Evolutionary conservation across 495 filamentous ascomycete genomes (phyloP), one percentile per base, ranked within the genome.

Genomic region (Xylaria cubensis): DNA sequence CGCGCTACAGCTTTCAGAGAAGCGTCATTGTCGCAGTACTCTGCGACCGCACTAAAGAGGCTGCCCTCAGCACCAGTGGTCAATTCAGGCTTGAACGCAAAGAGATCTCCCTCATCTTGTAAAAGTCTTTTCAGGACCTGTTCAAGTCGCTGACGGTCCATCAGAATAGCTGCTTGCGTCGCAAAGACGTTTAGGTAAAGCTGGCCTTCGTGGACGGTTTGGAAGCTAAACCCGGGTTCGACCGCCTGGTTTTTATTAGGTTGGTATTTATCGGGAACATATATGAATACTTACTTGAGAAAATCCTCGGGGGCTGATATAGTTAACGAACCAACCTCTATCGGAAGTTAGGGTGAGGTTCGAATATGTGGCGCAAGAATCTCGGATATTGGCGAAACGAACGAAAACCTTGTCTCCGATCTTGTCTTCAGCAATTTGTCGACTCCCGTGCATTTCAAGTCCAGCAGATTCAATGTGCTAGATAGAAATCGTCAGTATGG

Each of bases 301-400:
- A 71, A 84, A 86, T 26, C 87, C 82, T 62, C 70, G 77, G 4
- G 84, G 79, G 24, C 80, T 79, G 24, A 91, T 81, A 65, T 86
- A 88, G 62, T 83, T 77, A 15, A 85, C 82, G 42, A 74, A 67
- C 85, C 88, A 91, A 48, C 85, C 83, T n/a, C 77, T 80, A 66
- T 80, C 76, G 58, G 81, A 77, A 42, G 83, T 73, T 15, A 32
- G 21, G 9, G 82, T 77, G 55, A 88, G 73, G 19, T 84, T 85
- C 41, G 82, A 77, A 69, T 84, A 82, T 21, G 85, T 80, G 26
- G 82, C 82, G 53, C 80, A 84, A 39, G 88, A 85, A 74, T 91
- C 88, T 67, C 84, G 83, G 56, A 91, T 86, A 72, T 92, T 87
- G 17, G 82, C 78, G 72, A 91, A 87, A 4, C 81, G 85, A 65